phyloP scores from a whole-genome alignment of 371 early-diverging fungal genomes.

The Mucor irregularis region DNA sequence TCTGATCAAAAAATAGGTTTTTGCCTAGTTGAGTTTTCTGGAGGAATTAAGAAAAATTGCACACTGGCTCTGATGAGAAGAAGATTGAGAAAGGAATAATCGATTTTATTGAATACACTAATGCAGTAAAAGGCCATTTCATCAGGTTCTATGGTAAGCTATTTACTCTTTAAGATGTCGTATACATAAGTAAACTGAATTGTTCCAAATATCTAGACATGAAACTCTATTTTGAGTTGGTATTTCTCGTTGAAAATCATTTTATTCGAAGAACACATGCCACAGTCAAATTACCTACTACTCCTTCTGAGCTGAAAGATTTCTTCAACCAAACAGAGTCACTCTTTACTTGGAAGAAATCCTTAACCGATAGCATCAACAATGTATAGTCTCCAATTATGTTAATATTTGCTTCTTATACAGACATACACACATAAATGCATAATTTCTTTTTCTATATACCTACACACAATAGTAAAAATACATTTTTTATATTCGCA shows the following conservation, averaged over 20 bases:
- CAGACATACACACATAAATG: too few species aligned
- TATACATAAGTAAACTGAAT: slow-evolving; percentile 19
- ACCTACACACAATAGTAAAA: slow-evolving; percentile 13
- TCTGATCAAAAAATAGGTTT: slow-evolving; percentile 16
- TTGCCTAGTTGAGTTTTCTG: slow-evolving; percentile 19
- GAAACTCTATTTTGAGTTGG: slow-evolving; percentile 19
- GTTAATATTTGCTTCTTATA: too few species aligned
- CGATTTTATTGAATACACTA: slow-evolving; percentile 13
- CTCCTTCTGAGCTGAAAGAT: slow-evolving; percentile 14
- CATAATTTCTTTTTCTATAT: too few species aligned
- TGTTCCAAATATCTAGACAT: slow-evolving; percentile 16
- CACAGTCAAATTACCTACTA: slow-evolving; percentile 10
- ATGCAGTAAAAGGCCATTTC: slow-evolving; percentile 20
- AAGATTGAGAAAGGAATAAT: slow-evolving; percentile 15
- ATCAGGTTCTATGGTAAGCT: slow-evolving; percentile 19
- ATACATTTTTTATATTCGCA: slow-evolving; percentile 11
- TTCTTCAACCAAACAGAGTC: slow-evolving; percentile 13
- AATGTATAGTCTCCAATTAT: slow-evolving; percentile 14
- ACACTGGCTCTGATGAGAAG: slow-evolving; percentile 11
- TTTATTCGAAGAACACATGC: slow-evolving; percentile 18
- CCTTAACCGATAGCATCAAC: slow-evolving; percentile 11
- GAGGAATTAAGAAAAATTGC: slow-evolving; percentile 18
- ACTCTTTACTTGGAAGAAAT: slow-evolving; percentile 19
- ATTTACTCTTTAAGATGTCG: slow-evolving; percentile 11
- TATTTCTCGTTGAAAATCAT: slow-evolving; percentile 6